Percentiles rank a stretch among this genome's conserved stretches.
phyloP scores from a whole-genome alignment of 768 basidiomycete species.

The Calocybe indica region DNA sequence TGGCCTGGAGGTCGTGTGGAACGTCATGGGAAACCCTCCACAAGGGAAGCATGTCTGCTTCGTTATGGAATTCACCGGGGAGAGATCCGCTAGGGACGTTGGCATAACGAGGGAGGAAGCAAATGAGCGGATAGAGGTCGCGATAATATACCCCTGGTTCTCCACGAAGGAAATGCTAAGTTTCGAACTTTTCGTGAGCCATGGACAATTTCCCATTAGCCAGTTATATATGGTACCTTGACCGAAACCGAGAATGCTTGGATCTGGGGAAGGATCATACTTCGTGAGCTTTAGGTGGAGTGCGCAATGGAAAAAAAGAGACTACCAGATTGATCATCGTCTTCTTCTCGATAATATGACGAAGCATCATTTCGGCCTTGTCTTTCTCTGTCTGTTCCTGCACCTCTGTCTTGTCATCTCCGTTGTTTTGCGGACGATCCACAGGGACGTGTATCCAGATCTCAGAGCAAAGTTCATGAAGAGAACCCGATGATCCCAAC shows the following conservation, averaged over 20 bases:
- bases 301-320: neutral
- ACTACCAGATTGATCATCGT: conserved; percentile 61
- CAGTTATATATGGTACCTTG: conserved; percentile 34
- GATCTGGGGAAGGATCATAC: conserved; percentile 28
- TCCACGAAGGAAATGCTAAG: conserved; percentile 58
- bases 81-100: conserved; percentile 13
- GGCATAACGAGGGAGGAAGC: conserved; percentile 58
- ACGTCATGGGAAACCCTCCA: conserved; percentile 43
- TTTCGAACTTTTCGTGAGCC: neutral
- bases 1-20: neutral
- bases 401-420: conserved; percentile 10
- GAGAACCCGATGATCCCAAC: neutral
- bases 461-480: conserved; percentile 14
- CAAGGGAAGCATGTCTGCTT: conserved; percentile 46
- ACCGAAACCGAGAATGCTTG: conserved; percentile 65
- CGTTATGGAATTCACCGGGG: conserved; percentile 9
- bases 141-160: conserved; percentile 69
- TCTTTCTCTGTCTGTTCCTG: conserved; percentile 17
- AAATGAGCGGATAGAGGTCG: conserved; percentile 66
- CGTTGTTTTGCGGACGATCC: conserved; percentile 21
- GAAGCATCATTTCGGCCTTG: conserved; percentile 18
- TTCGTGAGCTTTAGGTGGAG: neutral
- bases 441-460: conserved; percentile 53
- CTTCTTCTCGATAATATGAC: conserved; percentile 65
- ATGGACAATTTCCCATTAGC: neutral